Evolutionary conservation across 75 land plant species (phyloP).

Genomic region (Pseudotsuga menziesii): DNA sequence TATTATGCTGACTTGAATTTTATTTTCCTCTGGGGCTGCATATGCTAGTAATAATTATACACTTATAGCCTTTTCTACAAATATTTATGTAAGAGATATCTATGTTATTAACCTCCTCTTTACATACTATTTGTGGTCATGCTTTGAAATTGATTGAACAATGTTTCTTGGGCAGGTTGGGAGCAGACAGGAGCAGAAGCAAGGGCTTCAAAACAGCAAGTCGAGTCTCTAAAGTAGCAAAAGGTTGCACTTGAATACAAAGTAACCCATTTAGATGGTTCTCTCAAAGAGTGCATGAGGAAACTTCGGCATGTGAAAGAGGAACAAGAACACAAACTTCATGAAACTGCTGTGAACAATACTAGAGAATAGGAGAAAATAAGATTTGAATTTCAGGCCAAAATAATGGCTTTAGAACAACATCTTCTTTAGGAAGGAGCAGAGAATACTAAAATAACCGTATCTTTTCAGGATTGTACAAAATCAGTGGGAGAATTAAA

Average conservation of each 20-base stretch:
- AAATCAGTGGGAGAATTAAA: too few relatives aligned
- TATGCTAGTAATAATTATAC: not conserved
- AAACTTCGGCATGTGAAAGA: too few relatives aligned
- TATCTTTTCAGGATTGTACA: too few relatives aligned
- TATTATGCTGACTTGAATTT: not conserved
- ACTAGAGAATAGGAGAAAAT: too few relatives aligned
- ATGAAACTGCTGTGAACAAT: too few relatives aligned
- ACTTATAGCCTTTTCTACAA: not conserved
- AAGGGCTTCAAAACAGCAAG: conserved; percentile 44
- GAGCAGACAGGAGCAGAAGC: conserved; percentile 80
- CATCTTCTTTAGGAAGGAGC: too few relatives aligned
- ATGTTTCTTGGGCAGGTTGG: too few relatives aligned
- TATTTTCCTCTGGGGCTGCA: not conserved
- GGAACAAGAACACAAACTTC: too few relatives aligned
- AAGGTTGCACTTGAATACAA: conserved; percentile 53
- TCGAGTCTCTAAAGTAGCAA: conserved; percentile 52
- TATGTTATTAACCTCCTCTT: not conserved
- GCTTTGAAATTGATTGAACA: not conserved
- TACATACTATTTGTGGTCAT: not conserved
- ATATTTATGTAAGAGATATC: not conserved
- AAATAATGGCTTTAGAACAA: too few relatives aligned
- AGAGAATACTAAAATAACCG: too few relatives aligned
- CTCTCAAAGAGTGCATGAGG: conserved; percentile 88
- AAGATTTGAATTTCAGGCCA: too few relatives aligned
- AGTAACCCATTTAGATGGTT: conserved; percentile 69